Base-by-base conservation (phyloP, 345 rosid genomes). In the Triadica sebifera region DNA sequence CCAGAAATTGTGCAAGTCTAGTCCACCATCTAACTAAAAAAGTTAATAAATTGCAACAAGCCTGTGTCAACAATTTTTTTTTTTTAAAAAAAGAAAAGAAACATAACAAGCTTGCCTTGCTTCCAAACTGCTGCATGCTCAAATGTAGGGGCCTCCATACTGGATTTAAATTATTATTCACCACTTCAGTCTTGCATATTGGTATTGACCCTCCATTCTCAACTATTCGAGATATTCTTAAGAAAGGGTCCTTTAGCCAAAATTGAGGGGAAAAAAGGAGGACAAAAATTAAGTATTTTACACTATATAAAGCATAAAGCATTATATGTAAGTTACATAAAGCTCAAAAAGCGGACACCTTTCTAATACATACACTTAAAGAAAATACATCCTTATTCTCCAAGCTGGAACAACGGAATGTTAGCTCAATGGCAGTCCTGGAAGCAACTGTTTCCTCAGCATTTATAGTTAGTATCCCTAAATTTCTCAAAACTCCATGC, bases 91-190 rank as follows among this genome's bases (percentile, higher is more conserved):
- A 34, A 4, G 13, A 64, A 20, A 41, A 64, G 50, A 15, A 64
- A 64, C 37, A 13, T 1, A 16, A 22, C 46, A 71, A 77, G 72
- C 89, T 85, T 87, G 79, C 97, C 90, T 88, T 92, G 91, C 88
- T 90, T 83, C 85, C 94, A 70, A 87, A 88, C 76, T 94, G 98
- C 76, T 89, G 96, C 93, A 82, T 89, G 71, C 81, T 90, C 61
- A 94, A 80, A 79, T 79, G 75, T 43, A 89, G 50, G 20, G 90
- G 87, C 74, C 71, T 90, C 96, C 97, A 94, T 69, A 69, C 53
- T 46, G 98, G 98, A 80, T 90, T 89, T n/a, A 94, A 77, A 77
- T 93, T 79, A 80, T 91, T 79, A 75, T 87, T 79, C 59, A 89
- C 79, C 34, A 89, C 96, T 83, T 91, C 93, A 22, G 97, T 91